Base-by-base conservation (phyloP, 345 rosid species). In the Lumnitzera racemosa region DNA sequence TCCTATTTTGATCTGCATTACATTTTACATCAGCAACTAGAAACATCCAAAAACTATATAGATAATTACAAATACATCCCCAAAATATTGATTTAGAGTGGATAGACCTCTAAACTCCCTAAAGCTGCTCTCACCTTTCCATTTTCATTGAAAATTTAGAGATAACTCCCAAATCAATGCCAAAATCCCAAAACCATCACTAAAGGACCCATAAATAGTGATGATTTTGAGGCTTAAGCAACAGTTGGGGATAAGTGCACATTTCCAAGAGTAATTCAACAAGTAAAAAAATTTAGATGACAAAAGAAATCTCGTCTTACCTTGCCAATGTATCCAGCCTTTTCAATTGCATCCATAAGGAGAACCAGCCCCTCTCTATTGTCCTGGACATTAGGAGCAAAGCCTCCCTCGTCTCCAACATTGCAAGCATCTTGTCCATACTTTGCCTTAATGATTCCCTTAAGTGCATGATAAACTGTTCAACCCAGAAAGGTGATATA, bases 341-440 rank as follows among this genome's bases (percentile, higher is more conserved):
- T 88, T 70, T 86, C 97, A 68, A 94, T 90, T n/a, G 97, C 99
- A 66, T 90, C 88, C 50, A 80, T 88, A 54, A 94, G 97, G 81
- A 94, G 78, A 80, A 90, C 92, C 9, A 94, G 70, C 51, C 99
- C 99, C 74, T 94, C 96, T 61, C 97, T 86, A 65, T 94, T 94
- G 69, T 94, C 99, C 83, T 90, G 97, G 55, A 94, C 99, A 72
- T 83, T 94, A 2, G 97, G 97, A 65, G 99, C 99, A 78, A 94
- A 94, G 10, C 96, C 97, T 14, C 99, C 99, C 78, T 94, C 99
- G 63, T 90, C 99, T 57, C 99, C 97, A 13, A 94, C 99, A 76
- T 90, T 94, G 85, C 99, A 94, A 63, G 97, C 99, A 80, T 90
- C 97, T 67, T 90, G 99, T 52, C 97, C 99, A 52, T 94, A 94